Conservation (phyloP, 2,329 filamentous ascomycete genomes). For the Colletotrichum godetiae region DNA sequence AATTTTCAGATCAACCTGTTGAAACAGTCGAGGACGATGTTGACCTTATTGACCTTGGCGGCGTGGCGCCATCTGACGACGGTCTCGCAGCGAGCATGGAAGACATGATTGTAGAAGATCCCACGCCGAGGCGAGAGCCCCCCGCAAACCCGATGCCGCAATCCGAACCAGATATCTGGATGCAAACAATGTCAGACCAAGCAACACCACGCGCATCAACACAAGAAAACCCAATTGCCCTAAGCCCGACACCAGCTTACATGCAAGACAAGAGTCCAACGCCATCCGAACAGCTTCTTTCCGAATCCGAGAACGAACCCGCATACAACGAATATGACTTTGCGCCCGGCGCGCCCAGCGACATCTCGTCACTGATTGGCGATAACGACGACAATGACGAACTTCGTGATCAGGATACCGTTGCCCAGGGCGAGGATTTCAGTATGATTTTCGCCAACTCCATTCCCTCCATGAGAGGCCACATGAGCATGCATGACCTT, state of each 20-base stretch:
- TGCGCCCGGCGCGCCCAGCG: slow-evolving; percentile 25
- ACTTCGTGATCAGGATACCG: slow-evolving; percentile 50
- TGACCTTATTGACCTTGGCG: neutral
- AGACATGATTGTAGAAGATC: slow-evolving; percentile 45
- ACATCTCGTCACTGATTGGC: slow-evolving; percentile 26
- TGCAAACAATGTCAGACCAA: slow-evolving; percentile 53
- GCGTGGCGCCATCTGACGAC: slow-evolving; percentile 18
- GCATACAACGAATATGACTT: slow-evolving; percentile 28
- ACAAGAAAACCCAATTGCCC: neutral
- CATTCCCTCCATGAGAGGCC: slow-evolving; percentile 61
- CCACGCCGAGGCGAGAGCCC: slow-evolving; percentile 38
- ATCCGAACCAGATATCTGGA: slow-evolving; percentile 60
- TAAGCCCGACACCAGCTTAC: slow-evolving; percentile 6
- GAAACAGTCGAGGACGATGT: slow-evolving; percentile 39
- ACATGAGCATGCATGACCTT: slow-evolving; percentile 48
- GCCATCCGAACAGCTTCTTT: slow-evolving; percentile 23
- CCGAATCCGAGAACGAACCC: slow-evolving; percentile 24
- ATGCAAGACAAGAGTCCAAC: slow-evolving; percentile 25
- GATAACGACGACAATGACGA: slow-evolving; percentile 38
- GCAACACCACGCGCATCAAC: slow-evolving; percentile 46
- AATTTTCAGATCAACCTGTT: slow-evolving; percentile 33
- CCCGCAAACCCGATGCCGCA: slow-evolving; percentile 33
- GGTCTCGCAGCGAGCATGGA: slow-evolving; percentile 39
- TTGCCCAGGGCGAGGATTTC: slow-evolving; percentile 65
- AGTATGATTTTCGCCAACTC: slow-evolving; percentile 70